A percentile compares a stretch with the other conserved stretches of the same genome.
These are phyloP conservation scores for Russula dissimulans DNA, from an alignment of 768 basidiomycete species.

Conservation along the genomic window DNA sequence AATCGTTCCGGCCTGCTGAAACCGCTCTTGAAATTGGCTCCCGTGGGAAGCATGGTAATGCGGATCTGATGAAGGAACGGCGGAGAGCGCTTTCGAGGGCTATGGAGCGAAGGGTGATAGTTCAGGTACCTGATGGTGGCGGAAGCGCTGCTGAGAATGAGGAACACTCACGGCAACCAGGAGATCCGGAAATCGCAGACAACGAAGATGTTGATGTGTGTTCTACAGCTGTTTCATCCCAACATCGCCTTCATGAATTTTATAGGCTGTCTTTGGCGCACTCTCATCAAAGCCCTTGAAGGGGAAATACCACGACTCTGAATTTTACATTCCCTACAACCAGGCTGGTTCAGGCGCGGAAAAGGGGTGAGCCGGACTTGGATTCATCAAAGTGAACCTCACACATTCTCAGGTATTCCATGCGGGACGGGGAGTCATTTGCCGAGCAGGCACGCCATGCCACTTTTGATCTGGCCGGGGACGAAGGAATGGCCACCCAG, in stretches of 20 bases:
- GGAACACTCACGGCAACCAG: conserved; percentile 21
- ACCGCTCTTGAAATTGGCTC: conserved; percentile 87
- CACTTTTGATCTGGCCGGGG: conserved; percentile 75
- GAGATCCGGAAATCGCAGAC: conserved; percentile 59
- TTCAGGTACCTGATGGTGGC: conserved; percentile 27
- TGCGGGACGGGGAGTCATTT: conserved; percentile 83
- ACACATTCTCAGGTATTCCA: conserved; percentile 56
- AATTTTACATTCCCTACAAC: conserved; percentile 89
- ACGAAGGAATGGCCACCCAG: conserved; percentile 55
- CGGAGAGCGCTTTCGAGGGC: conserved; percentile 69
- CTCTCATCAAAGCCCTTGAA: conserved; percentile 28
- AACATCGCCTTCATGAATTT: conserved; percentile 27
- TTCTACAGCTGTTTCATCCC: conserved; percentile 56
- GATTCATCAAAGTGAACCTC: not conserved
- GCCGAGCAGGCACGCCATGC: conserved; percentile 71
- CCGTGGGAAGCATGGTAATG: conserved; percentile 51
- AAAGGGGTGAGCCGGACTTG: conserved; percentile 62
- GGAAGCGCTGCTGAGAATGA: conserved; percentile 28
- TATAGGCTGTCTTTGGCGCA: conserved; percentile 24
- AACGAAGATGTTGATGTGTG: conserved; percentile 69
- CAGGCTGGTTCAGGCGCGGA: conserved; percentile 83
- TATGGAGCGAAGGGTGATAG: conserved; percentile 35
- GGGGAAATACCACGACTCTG: conserved; percentile 60
- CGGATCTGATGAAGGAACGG: conserved; percentile 80
- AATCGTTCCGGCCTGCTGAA: conserved; percentile 75